Percentiles rank a stretch among this genome's conserved stretches.
These are phyloP conservation scores for Aspergillus nomiae DNA, from an alignment of 2,329 filamentous ascomycete species.

Conservation along the genomic window DNA sequence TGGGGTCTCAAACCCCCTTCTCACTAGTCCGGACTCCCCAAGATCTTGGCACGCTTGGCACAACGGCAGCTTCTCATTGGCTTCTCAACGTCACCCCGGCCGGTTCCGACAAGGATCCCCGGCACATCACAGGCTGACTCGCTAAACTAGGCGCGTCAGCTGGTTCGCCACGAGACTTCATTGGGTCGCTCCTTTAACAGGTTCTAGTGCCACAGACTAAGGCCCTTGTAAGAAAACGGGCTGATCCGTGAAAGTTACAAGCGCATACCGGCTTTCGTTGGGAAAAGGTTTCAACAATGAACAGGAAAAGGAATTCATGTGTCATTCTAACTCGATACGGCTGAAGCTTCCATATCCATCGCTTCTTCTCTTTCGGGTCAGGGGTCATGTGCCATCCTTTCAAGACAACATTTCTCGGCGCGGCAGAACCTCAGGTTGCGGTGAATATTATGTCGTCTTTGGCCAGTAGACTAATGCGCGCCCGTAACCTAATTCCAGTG, in stretches of 20 bases:
- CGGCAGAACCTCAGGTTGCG: neutral
- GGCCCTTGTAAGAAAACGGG: neutral
- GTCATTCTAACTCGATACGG: neutral
- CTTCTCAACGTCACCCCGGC: slow-evolving; percentile 6
- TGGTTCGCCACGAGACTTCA: slow-evolving; percentile 1
- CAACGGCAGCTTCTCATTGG: neutral
- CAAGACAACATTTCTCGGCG: neutral
- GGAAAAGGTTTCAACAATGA: neutral
- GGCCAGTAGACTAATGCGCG: neutral
- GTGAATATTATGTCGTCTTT: neutral
- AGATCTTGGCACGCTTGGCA: slow-evolving; percentile 18
- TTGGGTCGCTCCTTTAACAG: slow-evolving; percentile 1
- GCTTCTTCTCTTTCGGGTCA: neutral
- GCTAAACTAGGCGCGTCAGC: slow-evolving; percentile 9
- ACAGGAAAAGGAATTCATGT: neutral
- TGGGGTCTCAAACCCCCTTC: neutral
- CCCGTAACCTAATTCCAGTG: neutral
- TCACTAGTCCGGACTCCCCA: slow-evolving; percentile 9
- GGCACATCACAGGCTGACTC: slow-evolving; percentile 5
- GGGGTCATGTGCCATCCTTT: neutral
- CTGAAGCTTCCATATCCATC: neutral
- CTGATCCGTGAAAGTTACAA: neutral
- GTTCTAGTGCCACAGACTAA: neutral
- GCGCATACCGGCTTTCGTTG: neutral
- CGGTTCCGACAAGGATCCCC: slow-evolving; percentile 11